phyloP scores from a whole-genome alignment of 2,329 filamentous ascomycete species.

The Sclerotinia spermophila region DNA sequence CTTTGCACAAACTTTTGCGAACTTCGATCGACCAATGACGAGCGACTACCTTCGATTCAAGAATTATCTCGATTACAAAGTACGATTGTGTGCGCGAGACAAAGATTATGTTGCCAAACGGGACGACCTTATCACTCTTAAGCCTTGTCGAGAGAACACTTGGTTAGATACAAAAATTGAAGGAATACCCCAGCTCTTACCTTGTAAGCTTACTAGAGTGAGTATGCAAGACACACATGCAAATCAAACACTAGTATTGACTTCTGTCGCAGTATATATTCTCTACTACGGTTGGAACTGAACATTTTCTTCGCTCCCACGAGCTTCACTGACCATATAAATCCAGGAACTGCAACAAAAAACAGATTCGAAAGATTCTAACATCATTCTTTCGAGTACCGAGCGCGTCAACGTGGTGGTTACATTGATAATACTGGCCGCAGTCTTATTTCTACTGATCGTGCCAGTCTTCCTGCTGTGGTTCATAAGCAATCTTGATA shows the following conservation, averaged over 20 bases:
- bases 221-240: no score
- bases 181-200: slow-evolving; percentile 23
- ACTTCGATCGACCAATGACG: slow-evolving; percentile 32
- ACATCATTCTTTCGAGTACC: not conserved
- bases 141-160: slow-evolving; percentile 39
- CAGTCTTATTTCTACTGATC: not conserved
- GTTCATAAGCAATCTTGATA: not conserved
- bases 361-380: not conserved
- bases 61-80: slow-evolving; percentile 32
- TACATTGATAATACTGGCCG: not conserved
- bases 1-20: slow-evolving; percentile 30
- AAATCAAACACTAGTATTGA: no score
- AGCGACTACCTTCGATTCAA: slow-evolving; percentile 36
- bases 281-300: not conserved
- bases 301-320: not conserved
- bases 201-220: slow-evolving; percentile 6
- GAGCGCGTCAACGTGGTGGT: not conserved
- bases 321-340: not conserved
- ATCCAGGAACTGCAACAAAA: not conserved
- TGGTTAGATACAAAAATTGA: slow-evolving; percentile 41
- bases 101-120: slow-evolving; percentile 35
- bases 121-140: slow-evolving; percentile 41
- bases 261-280: not conserved
- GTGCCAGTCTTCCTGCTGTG: not conserved
- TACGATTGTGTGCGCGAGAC: slow-evolving; percentile 27